phyloP scores from a whole-genome alignment of 75 land plant species.

The Pinus tabuliformis region DNA sequence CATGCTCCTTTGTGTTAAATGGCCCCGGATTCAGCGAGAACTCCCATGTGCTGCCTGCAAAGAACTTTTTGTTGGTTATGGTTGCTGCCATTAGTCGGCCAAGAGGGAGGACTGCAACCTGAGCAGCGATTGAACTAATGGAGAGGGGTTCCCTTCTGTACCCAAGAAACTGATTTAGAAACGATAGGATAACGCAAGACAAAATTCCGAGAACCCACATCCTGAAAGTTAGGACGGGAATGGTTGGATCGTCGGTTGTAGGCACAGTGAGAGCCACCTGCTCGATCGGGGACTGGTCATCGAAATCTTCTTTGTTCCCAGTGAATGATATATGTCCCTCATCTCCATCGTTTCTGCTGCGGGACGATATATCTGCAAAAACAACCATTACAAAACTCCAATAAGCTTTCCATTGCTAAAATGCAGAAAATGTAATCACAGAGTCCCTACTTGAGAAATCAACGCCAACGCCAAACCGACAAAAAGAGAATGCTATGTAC shows the following conservation, averaged over 20 bases:
- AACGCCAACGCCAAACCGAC: too few relatives aligned
- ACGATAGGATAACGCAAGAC: conserved; percentile 50
- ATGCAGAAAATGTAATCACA: too few relatives aligned
- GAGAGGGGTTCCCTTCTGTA: conserved; percentile 60
- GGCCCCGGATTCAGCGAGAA: conserved; percentile 60
- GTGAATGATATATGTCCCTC: too few relatives aligned
- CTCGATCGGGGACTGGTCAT: conserved; percentile 30
- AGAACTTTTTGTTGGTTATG: conserved; percentile 14
- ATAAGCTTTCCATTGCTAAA: too few relatives aligned
- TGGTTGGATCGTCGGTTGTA: conserved; percentile 1
- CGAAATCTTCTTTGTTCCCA: too few relatives aligned
- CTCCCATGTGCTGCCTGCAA: conserved; percentile 10
- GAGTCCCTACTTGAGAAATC: too few relatives aligned
- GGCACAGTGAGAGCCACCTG: conserved; percentile 56
- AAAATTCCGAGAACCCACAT: conserved; percentile 64
- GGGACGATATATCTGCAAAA: background rate
- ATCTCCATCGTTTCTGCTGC: too few relatives aligned
- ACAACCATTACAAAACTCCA: background rate
- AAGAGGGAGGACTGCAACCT: conserved; percentile 38
- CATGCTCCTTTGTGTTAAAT: conserved; percentile 62
- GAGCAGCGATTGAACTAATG: conserved; percentile 39
- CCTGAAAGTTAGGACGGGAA: conserved; percentile 7
- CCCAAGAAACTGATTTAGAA: conserved; percentile 69
- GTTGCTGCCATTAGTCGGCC: conserved; percentile 44
- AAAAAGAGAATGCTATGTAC: too few relatives aligned